Percentiles rank a stretch among this genome's conserved stretches.
Conservation (phyloP, 108 stramenopile genomes). For the Mediolabrus comicus region DNA sequence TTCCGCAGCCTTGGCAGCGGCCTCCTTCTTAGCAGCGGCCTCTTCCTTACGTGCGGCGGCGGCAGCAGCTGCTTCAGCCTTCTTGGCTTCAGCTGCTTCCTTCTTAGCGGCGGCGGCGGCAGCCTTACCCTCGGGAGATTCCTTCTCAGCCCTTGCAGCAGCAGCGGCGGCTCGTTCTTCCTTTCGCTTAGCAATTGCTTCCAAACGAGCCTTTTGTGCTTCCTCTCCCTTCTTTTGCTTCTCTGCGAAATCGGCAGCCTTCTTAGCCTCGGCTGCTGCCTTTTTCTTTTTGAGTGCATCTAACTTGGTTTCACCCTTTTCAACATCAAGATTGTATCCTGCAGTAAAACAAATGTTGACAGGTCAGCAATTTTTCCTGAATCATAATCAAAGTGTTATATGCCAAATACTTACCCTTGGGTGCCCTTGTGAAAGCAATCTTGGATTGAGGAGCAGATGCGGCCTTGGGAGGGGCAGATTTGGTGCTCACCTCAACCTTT, state of each 20-base stretch:
- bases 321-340: slow-evolving; percentile 10
- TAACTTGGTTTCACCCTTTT: not conserved
- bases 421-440: slow-evolving; percentile 34
- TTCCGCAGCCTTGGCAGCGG: slow-evolving; percentile 13
- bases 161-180: slow-evolving; percentile 13
- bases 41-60: slow-evolving; percentile 9
- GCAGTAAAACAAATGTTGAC: not conserved
- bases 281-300: slow-evolving; percentile 12
- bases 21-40: slow-evolving; percentile 25
- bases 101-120: slow-evolving; percentile 37
- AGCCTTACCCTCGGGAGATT: slow-evolving; percentile 46
- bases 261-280: slow-evolving; percentile 21
- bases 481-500: slow-evolving; percentile 17
- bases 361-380: slow-evolving; percentile 13
- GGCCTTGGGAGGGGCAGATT: slow-evolving; percentile 36
- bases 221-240: slow-evolving; percentile 17
- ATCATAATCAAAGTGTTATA: slow-evolving; percentile 44
- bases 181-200: slow-evolving; percentile 22
- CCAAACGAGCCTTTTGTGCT: slow-evolving; percentile 16
- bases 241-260: slow-evolving; percentile 22
- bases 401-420: slow-evolving; percentile 48
- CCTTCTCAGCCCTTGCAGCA: slow-evolving; percentile 19
- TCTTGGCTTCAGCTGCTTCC: slow-evolving; percentile 34
- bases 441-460: slow-evolving; percentile 17
- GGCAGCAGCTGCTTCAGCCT: slow-evolving; percentile 16